Evolutionary conservation across 306 rosid genomes (phyloP).

Genomic region (Malus domestica): DNA sequence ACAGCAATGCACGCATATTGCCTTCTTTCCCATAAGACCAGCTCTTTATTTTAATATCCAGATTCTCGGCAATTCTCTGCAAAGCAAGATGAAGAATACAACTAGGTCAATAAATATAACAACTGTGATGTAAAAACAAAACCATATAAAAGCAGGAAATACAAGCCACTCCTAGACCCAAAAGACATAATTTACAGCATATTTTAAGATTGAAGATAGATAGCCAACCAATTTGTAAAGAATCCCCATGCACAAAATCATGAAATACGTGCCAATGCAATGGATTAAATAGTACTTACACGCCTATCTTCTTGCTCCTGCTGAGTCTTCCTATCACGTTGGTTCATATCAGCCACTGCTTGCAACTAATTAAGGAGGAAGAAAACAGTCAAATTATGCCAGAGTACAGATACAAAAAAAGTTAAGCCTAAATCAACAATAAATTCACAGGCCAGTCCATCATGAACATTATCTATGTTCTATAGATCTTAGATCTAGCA

Average conservation of each 20-base stretch:
- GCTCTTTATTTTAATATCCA: slow-evolving; percentile 55
- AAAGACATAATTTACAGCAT: not conserved
- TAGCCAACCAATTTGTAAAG: not conserved
- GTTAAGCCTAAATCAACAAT: slow-evolving; percentile 5
- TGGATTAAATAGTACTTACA: slow-evolving; percentile 53
- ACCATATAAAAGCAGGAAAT: not conserved
- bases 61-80: slow-evolving; percentile 65
- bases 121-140: not conserved
- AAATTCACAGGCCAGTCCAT: not conserved
- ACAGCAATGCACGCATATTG: slow-evolving; percentile 82
- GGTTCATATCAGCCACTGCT: slow-evolving; percentile 92
- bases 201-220: not conserved
- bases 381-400: slow-evolving; percentile 7
- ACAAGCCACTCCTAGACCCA: not conserved
- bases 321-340: slow-evolving; percentile 59
- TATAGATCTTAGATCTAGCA: not conserved
- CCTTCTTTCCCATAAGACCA: slow-evolving; percentile 95
- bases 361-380: slow-evolving; percentile 46
- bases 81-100: slow-evolving; percentile 12
- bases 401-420: not conserved
- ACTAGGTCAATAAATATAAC: not conserved
- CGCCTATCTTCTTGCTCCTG: slow-evolving; percentile 86
- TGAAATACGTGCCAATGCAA: slow-evolving; percentile 1
- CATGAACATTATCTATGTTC: slow-evolving; percentile 6
- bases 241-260: slow-evolving; percentile 2